Evolutionary conservation across 805 yeast genomes (phyloP).

Genomic region (Deakozyma indianensis): DNA sequence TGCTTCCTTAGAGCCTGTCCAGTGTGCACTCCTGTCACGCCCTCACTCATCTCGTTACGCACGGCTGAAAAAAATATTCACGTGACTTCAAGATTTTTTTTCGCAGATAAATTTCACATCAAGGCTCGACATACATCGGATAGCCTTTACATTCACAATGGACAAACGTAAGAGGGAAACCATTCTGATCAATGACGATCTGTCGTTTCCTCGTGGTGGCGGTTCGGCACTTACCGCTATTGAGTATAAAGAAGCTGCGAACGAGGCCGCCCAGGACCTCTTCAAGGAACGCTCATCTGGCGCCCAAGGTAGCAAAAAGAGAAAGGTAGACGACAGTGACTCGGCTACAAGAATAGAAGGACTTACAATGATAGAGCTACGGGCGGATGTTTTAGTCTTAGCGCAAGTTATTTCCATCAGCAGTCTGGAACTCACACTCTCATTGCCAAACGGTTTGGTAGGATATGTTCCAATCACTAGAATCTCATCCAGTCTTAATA

Average conservation of each 20-base stretch:
- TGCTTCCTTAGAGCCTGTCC: too few species aligned
- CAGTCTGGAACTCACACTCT: constrained; percentile 47
- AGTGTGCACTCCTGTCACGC: too few species aligned
- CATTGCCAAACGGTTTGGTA: constrained; percentile 66
- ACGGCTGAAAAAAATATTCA: too few species aligned
- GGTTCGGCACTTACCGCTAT: constrained; percentile 59
- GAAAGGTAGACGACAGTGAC: too few species aligned
- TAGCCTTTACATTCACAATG: too few species aligned
- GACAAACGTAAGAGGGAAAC: constrained; percentile 5
- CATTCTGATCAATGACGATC: constrained; percentile 23
- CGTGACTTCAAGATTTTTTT: background rate
- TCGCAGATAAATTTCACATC: too few species aligned
- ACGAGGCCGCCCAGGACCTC: constrained; percentile 83
- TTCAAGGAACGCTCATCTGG: constrained; percentile 8
- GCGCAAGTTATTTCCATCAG: constrained; percentile 60
- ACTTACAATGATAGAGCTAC: constrained; percentile 44
- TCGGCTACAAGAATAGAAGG: constrained; percentile 47
- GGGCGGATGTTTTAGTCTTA: constrained; percentile 58
- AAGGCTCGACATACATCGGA: too few species aligned
- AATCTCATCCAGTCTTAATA: constrained; percentile 49
- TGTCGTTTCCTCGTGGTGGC: constrained; percentile 93
- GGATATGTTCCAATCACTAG: constrained; percentile 70
- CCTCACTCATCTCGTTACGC: too few species aligned
- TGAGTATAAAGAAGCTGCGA: constrained; percentile 84
- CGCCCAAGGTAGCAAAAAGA: constrained; percentile 8